Percentiles rank a stretch among this genome's conserved stretches.
Evolutionary conservation across 192 early-diverging fungal genomes (phyloP).

Genomic region (Coemansia sp.): DNA sequence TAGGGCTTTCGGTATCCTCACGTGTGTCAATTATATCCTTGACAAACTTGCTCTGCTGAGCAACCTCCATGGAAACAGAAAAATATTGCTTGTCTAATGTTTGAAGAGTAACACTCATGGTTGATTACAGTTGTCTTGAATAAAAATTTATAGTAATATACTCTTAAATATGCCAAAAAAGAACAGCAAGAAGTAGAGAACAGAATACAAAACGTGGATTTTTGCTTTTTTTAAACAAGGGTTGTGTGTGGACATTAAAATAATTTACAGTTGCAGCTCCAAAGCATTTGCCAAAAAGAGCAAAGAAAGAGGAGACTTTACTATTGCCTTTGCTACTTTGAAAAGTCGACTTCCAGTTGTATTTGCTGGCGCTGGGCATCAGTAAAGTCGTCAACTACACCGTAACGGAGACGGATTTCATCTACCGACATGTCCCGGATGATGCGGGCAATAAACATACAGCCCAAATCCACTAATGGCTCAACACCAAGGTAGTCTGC

Average conservation of each 20-base stretch:
- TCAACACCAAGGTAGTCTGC: slow-evolving; percentile 92
- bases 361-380: slow-evolving; percentile 91
- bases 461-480: slow-evolving; percentile 86
- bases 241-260: too few species aligned
- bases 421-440: slow-evolving; percentile 88
- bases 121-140: not conserved
- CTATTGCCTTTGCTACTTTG: slow-evolving; percentile 20
- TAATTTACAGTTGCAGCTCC: not conserved
- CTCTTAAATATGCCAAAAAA: too few species aligned
- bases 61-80: slow-evolving; percentile 64
- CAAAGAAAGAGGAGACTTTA: not conserved
- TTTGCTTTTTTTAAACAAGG: too few species aligned
- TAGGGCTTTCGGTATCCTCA: slow-evolving; percentile 64
- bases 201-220: too few species aligned
- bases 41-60: slow-evolving; percentile 74
- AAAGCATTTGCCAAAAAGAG: not conserved
- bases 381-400: slow-evolving; percentile 91
- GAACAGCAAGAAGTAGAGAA: too few species aligned
- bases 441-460: slow-evolving; percentile 92
- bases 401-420: slow-evolving; percentile 87
- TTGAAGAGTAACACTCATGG: slow-evolving; percentile 40
- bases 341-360: slow-evolving; percentile 70
- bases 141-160: not conserved
- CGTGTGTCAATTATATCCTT: slow-evolving; percentile 80
- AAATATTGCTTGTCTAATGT: slow-evolving; percentile 68